Evolutionary conservation across 2,329 filamentous ascomycete genomes (phyloP).

Genomic region (Curvularia hawaiiensis): DNA sequence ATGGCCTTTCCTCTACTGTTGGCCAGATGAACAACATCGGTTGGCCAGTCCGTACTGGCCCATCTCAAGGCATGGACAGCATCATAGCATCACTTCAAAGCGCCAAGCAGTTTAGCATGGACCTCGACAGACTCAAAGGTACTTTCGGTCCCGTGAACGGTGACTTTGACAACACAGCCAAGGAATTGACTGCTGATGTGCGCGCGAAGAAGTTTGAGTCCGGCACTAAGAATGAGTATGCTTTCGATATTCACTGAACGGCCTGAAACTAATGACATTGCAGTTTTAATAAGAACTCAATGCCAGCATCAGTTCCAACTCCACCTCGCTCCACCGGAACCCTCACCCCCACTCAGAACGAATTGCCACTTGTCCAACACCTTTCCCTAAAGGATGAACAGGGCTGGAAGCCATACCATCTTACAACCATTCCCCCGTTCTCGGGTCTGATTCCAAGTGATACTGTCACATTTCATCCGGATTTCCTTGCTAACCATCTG

Average conservation of each 20-base stretch:
- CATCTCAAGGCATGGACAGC: conserved; percentile 15
- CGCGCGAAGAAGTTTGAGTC: conserved; percentile 11
- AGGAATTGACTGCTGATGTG: conserved; percentile 25
- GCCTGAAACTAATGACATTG: conserved; percentile 3
- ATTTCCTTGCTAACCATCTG: conserved; percentile 47
- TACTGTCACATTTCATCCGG: conserved; percentile 45
- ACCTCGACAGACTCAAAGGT: conserved; percentile 27
- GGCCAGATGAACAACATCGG: conserved; percentile 27
- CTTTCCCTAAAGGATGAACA: conserved; percentile 11
- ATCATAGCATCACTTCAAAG: conserved; percentile 17
- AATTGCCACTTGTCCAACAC: not conserved
- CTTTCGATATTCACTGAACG: not conserved
- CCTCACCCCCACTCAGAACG: not conserved
- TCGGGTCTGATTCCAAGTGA: conserved; percentile 28
- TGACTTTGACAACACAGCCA: conserved; percentile 8
- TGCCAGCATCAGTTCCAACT: conserved; percentile 17
- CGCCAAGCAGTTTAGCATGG: conserved; percentile 18
- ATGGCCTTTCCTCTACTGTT: conserved; percentile 26
- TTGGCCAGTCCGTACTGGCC: conserved; percentile 25
- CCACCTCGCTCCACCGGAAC: conserved; percentile 15
- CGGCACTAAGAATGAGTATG: conserved; percentile 11
- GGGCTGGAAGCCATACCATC: conserved; percentile 46
- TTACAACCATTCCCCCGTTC: conserved; percentile 40
- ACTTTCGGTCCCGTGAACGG: conserved; percentile 12
- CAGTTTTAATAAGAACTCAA: conserved; percentile 8